phyloP scores from a whole-genome alignment of 441 rosid species.

The Jatropha multifida region DNA sequence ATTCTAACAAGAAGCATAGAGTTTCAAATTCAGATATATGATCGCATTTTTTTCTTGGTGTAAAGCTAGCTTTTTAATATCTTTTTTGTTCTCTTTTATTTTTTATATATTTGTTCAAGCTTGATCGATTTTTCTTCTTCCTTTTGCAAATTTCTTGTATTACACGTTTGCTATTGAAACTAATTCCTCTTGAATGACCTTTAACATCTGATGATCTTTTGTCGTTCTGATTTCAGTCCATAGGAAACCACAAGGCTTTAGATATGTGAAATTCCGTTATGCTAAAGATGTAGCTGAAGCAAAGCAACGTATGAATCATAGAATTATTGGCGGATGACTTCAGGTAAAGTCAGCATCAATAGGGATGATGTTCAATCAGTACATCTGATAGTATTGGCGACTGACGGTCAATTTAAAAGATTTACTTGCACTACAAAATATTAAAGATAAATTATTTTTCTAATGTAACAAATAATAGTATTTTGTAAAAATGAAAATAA shows the following conservation, averaged over 20 bases:
- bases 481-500: no score
- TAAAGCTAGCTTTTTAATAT: no score
- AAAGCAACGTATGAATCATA: constrained; percentile 71
- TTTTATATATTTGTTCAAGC: no score
- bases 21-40: no score
- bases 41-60: no score
- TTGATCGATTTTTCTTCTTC: background rate
- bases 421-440: no score
- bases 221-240: constrained; percentile 18
- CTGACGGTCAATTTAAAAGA: no score
- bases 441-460: no score
- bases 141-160: background rate
- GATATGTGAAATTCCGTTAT: constrained; percentile 85
- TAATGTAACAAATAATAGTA: no score
- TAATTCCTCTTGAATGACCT: background rate
- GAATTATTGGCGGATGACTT: constrained; percentile 75
- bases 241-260: constrained; percentile 94
- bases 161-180: background rate
- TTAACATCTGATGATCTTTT: background rate
- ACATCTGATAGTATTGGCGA: constrained; percentile 46
- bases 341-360: no score
- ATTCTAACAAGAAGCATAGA: no score
- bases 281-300: constrained; percentile 96
- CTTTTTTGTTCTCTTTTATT: no score
- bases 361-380: constrained; percentile 65